A percentile compares a stretch with the other conserved stretches of the same genome.
Evolutionary conservation across 495 filamentous ascomycete species (phyloP).

Genomic region (Hypoxylon trugodes): DNA sequence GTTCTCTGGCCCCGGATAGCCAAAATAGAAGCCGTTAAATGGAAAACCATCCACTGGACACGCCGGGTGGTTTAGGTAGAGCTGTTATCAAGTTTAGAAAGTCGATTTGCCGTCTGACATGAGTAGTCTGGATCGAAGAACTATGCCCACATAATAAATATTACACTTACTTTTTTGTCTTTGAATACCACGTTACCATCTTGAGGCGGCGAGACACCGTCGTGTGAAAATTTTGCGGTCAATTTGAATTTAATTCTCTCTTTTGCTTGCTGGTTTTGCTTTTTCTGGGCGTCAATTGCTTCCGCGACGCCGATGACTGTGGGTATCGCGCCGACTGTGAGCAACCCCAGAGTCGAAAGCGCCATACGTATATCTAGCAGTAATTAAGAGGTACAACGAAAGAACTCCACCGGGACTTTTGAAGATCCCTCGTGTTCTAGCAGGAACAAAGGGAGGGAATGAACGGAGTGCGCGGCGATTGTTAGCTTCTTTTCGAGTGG

Average conservation of each 20-base stretch:
- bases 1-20: slow-evolving; percentile 63
- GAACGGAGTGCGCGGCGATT: slow-evolving; percentile 8
- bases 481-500: background rate
- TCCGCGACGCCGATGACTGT: slow-evolving; percentile 61
- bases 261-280: slow-evolving; percentile 56
- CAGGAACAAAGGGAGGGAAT: slow-evolving; percentile 2
- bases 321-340: slow-evolving; percentile 56
- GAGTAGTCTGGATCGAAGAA: background rate
- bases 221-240: slow-evolving; percentile 54
- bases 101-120: background rate
- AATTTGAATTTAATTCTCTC: slow-evolving; percentile 61
- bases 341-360: slow-evolving; percentile 52
- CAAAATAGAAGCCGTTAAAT: slow-evolving; percentile 69
- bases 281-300: slow-evolving; percentile 61
- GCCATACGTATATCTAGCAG: slow-evolving; percentile 39
- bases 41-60: slow-evolving; percentile 57
- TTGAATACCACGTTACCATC: slow-evolving; percentile 52
- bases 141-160: background rate
- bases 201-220: slow-evolving; percentile 46
- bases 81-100: slow-evolving; percentile 39
- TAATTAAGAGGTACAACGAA: slow-evolving; percentile 20
- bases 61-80: slow-evolving; percentile 57
- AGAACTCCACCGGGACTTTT: slow-evolving; percentile 12
- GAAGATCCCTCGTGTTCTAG: slow-evolving; percentile 28
- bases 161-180: slow-evolving; percentile 53